Evolutionary conservation across 1,284 basidiomycete species (phyloP).

Genomic region (Volvariella volvacea): DNA sequence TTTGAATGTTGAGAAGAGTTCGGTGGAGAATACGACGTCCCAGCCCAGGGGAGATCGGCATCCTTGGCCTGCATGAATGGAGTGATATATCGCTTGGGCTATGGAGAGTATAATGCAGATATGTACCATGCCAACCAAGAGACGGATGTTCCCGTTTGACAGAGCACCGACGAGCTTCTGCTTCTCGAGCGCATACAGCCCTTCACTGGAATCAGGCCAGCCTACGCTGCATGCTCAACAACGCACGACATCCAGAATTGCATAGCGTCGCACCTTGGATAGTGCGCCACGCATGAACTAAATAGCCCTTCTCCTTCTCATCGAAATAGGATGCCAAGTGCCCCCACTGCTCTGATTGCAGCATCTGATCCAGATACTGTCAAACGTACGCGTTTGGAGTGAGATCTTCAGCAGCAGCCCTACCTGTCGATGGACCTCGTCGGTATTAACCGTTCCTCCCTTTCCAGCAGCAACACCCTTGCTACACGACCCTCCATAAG

Average conservation of each 20-base stretch:
- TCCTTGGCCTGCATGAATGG: constrained; percentile 43
- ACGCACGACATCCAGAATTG: too few species aligned
- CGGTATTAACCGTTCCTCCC: too few species aligned
- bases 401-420: too few species aligned
- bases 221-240: too few species aligned
- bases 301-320: constrained; percentile 30
- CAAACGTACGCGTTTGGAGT: too few species aligned
- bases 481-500: too few species aligned
- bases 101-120: too few species aligned
- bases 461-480: too few species aligned
- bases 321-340: constrained; percentile 35
- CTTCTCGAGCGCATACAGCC: constrained; percentile 45
- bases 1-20: constrained; percentile 56
- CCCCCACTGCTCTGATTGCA: constrained; percentile 39
- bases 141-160: constrained; percentile 57
- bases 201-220: constrained; percentile 48
- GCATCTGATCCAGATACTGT: constrained; percentile 49
- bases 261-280: too few species aligned
- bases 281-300: constrained; percentile 51
- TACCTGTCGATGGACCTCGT: too few species aligned
- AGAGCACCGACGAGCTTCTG: constrained; percentile 43
- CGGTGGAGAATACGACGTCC: constrained; percentile 55
- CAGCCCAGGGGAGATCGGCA: constrained; percentile 57
- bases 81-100: too few species aligned
- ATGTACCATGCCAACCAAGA: constrained; percentile 54